These are phyloP conservation scores for Aspergillus indologenus DNA, from an alignment of 495 filamentous ascomycete genomes.

Conservation along the genomic window DNA sequence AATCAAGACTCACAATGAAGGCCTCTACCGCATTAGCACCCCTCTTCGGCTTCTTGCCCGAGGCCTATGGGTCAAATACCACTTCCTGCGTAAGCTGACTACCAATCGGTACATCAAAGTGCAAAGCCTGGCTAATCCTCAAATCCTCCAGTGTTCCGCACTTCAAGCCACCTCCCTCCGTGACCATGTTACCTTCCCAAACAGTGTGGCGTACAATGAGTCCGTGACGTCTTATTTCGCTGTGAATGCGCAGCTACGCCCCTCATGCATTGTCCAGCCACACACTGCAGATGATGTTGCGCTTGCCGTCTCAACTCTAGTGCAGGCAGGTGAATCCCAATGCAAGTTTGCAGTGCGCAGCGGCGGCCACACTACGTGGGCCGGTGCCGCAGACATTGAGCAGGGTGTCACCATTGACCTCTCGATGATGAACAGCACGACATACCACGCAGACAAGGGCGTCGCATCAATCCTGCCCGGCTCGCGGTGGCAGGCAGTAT, in stretches of 20 bases:
- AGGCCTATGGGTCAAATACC: neutral
- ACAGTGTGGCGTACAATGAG: conserved; percentile 8
- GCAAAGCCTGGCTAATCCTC: neutral
- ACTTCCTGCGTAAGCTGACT: neutral
- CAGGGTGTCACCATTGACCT: conserved; percentile 54
- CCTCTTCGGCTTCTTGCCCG: conserved; percentile 10
- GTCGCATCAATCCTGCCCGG: conserved; percentile 43
- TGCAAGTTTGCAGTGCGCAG: conserved; percentile 48
- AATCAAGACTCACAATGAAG: conserved; percentile 5
- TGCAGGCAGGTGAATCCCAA: conserved; percentile 14
- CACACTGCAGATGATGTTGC: conserved; percentile 34
- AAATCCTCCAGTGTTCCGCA: conserved; percentile 7
- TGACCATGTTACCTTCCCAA: conserved; percentile 11
- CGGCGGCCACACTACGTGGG: conserved; percentile 45
- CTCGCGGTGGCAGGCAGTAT: conserved; percentile 43
- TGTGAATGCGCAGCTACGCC: conserved; percentile 30
- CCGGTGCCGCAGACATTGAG: conserved; percentile 35
- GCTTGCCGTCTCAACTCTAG: conserved; percentile 27
- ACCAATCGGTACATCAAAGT: conserved; percentile 1
- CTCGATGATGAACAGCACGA: conserved; percentile 37
- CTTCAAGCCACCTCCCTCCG: conserved; percentile 5
- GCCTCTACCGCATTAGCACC: conserved; percentile 4
- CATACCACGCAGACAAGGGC: conserved; percentile 34
- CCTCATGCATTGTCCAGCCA: conserved; percentile 37
- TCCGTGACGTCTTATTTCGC: conserved; percentile 31